phyloP scores from a whole-genome alignment of 2,329 filamentous ascomycete genomes.

The Aspergillus ibericus region DNA sequence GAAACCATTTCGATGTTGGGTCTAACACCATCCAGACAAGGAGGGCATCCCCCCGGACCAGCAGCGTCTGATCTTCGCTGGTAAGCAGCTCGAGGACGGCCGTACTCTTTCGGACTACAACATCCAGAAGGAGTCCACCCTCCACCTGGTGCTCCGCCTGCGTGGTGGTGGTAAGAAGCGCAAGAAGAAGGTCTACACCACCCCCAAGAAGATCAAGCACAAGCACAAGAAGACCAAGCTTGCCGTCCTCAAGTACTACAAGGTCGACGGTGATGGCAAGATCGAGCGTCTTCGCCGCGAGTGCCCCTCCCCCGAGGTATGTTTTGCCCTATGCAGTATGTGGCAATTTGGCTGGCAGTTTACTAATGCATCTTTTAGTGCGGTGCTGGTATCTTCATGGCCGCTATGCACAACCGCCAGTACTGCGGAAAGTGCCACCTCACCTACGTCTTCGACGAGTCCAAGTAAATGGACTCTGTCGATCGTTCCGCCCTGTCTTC shows the following conservation, averaged over 20 bases:
- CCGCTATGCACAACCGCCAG: constrained; percentile 99
- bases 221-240: constrained; percentile 99
- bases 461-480: constrained; percentile 49
- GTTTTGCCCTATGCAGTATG: constrained; percentile 37
- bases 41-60: constrained; percentile 99
- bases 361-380: constrained; percentile 62
- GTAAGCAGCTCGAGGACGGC: constrained; percentile 99
- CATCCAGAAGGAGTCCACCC: constrained; percentile 99
- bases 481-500: constrained; percentile 15
- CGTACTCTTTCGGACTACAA: constrained; percentile 99
- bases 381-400: constrained; percentile 99
- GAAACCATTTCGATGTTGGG: not conserved
- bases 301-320: constrained; percentile 87
- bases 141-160: constrained; percentile 95
- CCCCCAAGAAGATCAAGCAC: constrained; percentile 99
- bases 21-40: constrained; percentile 72
- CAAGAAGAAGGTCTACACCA: constrained; percentile 99
- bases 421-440: constrained; percentile 79
- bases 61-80: constrained; percentile 99
- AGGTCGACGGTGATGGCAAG: constrained; percentile 99
- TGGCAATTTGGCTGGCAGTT: constrained; percentile 2
- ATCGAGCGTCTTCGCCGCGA: constrained; percentile 98
- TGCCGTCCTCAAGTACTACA: constrained; percentile 99
- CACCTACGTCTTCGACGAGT: constrained; percentile 70
- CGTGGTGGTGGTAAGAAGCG: constrained; percentile 99